Evolutionary conservation across 2,329 filamentous ascomycete species (phyloP).

Genomic region (Botryotinia convoluta): DNA sequence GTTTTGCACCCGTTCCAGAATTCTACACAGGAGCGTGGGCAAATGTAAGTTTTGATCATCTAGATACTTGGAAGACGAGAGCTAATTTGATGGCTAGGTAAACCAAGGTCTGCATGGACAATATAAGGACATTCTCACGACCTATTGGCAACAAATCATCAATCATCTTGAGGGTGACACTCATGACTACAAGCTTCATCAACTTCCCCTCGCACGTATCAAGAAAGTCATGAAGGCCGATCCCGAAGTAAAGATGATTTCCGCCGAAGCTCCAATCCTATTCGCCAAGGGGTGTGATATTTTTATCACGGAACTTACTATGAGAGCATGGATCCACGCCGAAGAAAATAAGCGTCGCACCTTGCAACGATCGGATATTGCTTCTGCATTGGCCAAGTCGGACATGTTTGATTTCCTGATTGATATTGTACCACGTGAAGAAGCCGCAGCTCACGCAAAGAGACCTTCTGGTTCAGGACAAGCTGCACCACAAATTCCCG

Average conservation of each 20-base stretch:
- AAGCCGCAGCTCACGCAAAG: conserved; percentile 83
- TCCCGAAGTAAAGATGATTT: conserved; percentile 99
- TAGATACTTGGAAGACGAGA: conserved; percentile 18
- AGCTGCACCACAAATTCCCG: conserved; percentile 45
- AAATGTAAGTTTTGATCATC: conserved; percentile 62
- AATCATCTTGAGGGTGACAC: conserved; percentile 91
- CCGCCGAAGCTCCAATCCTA: conserved; percentile 92
- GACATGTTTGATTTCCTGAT: conserved; percentile 99
- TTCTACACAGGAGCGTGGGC: conserved; percentile 93
- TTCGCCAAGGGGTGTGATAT: conserved; percentile 99
- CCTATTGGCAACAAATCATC: conserved; percentile 99
- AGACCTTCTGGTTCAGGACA: conserved; percentile 53
- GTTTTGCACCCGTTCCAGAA: conserved; percentile 83
- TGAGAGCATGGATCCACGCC: conserved; percentile 99
- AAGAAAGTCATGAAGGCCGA: conserved; percentile 99
- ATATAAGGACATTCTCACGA: conserved; percentile 96
- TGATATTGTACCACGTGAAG: conserved; percentile 95
- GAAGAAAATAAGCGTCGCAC: conserved; percentile 98
- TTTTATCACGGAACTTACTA: conserved; percentile 97
- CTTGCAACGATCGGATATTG: conserved; percentile 92
- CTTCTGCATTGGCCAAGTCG: conserved; percentile 90
- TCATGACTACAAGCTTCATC: conserved; percentile 98
- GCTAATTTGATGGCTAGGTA: conserved; percentile 55
- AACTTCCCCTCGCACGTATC: conserved; percentile 93
- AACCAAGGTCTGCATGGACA: conserved; percentile 91